phyloP scores from a whole-genome alignment of 768 basidiomycete genomes.

The Trametes maxima region DNA sequence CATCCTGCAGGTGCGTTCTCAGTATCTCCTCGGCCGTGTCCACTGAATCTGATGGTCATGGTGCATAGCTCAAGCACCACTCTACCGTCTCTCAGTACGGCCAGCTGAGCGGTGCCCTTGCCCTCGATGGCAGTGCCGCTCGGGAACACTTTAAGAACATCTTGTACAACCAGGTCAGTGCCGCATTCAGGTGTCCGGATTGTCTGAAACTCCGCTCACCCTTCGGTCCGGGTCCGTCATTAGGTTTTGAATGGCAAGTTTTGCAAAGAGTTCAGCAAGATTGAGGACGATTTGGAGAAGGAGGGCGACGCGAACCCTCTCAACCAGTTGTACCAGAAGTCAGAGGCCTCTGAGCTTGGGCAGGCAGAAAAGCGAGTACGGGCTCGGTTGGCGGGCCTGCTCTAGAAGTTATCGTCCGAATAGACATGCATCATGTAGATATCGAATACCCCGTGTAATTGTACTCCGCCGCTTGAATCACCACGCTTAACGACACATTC shows the following conservation, averaged over 20 bases:
- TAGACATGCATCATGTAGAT: neutral
- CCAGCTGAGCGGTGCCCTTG: conserved; percentile 58
- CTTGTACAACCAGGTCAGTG: conserved; percentile 53
- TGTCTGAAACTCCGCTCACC: neutral
- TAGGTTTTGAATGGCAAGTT: conserved; percentile 65
- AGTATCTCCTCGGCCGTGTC: neutral
- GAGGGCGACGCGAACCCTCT: conserved; percentile 57
- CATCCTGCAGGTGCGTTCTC: conserved; percentile 48
- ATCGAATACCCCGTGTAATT: conserved; percentile 2
- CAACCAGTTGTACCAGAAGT: conserved; percentile 52
- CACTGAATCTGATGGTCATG: neutral
- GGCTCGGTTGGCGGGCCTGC: conserved; percentile 46
- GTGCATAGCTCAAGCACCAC: conserved; percentile 56
- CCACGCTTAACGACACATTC: too few relatives aligned
- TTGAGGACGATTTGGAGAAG: conserved; percentile 59
- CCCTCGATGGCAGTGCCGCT: conserved; percentile 52
- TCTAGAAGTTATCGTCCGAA: conserved; percentile 27
- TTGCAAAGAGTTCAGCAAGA: conserved; percentile 52
- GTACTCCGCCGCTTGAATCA: neutral
- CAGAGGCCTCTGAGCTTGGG: conserved; percentile 53
- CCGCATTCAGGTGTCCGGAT: neutral
- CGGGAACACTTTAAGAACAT: conserved; percentile 61
- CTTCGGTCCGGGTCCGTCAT: too few relatives aligned
- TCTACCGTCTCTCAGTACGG: conserved; percentile 65
- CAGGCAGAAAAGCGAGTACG: conserved; percentile 64